Conservation (phyloP, 352 stramenopile species). For the Pythium brassicae region DNA sequence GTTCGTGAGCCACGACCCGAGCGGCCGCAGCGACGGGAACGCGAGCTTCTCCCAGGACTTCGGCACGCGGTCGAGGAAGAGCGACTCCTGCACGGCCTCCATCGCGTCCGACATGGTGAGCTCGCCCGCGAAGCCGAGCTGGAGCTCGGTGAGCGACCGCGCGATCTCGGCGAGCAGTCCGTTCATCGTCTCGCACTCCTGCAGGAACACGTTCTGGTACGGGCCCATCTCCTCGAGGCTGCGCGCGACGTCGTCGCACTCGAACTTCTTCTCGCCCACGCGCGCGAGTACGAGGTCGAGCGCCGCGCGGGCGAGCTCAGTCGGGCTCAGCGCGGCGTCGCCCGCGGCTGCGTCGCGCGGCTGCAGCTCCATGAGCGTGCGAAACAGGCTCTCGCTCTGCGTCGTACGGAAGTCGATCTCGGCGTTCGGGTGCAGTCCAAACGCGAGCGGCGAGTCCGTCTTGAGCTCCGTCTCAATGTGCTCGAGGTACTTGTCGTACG, state of each 20-base stretch:
- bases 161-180: slow-evolving; percentile 93
- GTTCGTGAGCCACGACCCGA: slow-evolving; percentile 94
- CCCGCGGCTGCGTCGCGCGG: slow-evolving; percentile 83
- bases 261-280: slow-evolving; percentile 97
- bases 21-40: slow-evolving; percentile 90
- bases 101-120: slow-evolving; percentile 98
- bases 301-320: slow-evolving; percentile 88
- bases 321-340: slow-evolving; percentile 88
- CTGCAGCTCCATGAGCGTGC: slow-evolving; percentile 95
- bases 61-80: slow-evolving; percentile 93
- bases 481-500: slow-evolving; percentile 97
- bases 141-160: slow-evolving; percentile 95
- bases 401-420: slow-evolving; percentile 98
- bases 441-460: slow-evolving; percentile 95
- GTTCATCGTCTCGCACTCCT: slow-evolving; percentile 98
- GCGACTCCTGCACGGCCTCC: slow-evolving; percentile 92
- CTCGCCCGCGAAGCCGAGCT: slow-evolving; percentile 95
- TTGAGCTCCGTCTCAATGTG: slow-evolving; percentile 96
- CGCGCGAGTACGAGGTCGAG: slow-evolving; percentile 93
- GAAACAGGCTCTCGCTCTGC: slow-evolving; percentile 95
- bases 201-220: slow-evolving; percentile 97
- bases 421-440: slow-evolving; percentile 97
- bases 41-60: slow-evolving; percentile 93
- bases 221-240: slow-evolving; percentile 92
- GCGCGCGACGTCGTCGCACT: slow-evolving; percentile 94